Percentiles rank a stretch among this genome's conserved stretches.
Conservation (phyloP, 768 basidiomycete genomes). For the Royoungia palumana region DNA sequence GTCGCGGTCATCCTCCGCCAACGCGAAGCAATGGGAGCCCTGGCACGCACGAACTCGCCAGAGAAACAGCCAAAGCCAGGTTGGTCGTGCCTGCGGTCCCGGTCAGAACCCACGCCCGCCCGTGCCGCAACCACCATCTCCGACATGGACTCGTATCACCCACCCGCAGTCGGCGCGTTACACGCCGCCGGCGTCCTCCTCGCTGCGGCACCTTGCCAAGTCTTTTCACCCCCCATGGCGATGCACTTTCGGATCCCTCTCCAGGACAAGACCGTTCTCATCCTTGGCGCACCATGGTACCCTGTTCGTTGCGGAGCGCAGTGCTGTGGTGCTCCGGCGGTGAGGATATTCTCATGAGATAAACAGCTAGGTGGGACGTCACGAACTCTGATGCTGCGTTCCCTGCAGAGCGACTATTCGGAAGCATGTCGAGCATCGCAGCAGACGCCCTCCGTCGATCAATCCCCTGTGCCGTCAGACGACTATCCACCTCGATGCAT, state of each 20-base stretch:
- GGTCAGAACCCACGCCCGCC: neutral
- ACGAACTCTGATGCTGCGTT: neutral
- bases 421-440: neutral
- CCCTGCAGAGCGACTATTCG: neutral
- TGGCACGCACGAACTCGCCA: neutral
- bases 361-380: too few relatives aligned
- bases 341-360: neutral
- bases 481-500: too few relatives aligned
- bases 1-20: constrained; percentile 22
- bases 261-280: constrained; percentile 17
- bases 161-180: constrained; percentile 20
- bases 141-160: neutral
- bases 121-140: neutral
- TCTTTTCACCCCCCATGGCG: constrained; percentile 18
- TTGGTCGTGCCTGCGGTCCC: neutral
- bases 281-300: constrained; percentile 19
- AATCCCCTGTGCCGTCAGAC: neutral
- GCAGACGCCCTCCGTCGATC: neutral
- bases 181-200: constrained; percentile 22
- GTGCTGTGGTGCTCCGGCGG: neutral
- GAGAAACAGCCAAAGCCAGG: neutral
- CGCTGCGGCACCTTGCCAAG: constrained; percentile 25
- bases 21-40: neutral
- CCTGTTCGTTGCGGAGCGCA: constrained; percentile 6
- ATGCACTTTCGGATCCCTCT: constrained; percentile 23